Evolutionary conservation across 176 grass and related monocot genomes (phyloP).

Genomic region (Tillandsia leiboldiana): DNA sequence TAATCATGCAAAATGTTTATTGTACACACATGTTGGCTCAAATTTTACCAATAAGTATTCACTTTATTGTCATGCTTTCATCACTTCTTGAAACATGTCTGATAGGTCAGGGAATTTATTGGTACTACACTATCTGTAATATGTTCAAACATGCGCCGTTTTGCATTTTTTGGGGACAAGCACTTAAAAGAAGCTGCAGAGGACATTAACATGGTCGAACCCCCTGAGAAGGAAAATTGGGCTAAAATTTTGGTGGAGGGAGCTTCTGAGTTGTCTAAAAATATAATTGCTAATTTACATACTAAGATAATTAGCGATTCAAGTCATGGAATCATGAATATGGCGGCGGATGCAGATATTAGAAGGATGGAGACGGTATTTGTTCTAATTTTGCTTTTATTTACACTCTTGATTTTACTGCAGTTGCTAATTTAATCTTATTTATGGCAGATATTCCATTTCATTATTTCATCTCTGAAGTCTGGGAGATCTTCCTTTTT

Average conservation of each 20-base stretch:
- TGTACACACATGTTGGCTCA: not conserved
- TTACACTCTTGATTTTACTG: slow-evolving; percentile 10
- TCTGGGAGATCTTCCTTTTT: slow-evolving; percentile 89
- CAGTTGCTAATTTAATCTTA: slow-evolving; percentile 17
- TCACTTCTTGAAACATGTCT: slow-evolving; percentile 11
- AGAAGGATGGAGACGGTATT: slow-evolving; percentile 90
- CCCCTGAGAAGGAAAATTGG: slow-evolving; percentile 52
- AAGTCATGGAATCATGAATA: slow-evolving; percentile 37
- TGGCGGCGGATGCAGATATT: slow-evolving; percentile 28
- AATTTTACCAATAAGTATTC: not conserved
- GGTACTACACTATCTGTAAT: slow-evolving; percentile 69
- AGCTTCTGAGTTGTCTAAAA: slow-evolving; percentile 58
- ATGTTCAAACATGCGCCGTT: slow-evolving; percentile 75
- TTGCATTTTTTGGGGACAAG: slow-evolving; percentile 21
- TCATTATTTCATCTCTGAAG: slow-evolving; percentile 72
- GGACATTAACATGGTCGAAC: slow-evolving; percentile 41
- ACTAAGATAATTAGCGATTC: slow-evolving; percentile 38
- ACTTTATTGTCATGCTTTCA: not conserved
- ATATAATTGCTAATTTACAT: slow-evolving; percentile 56
- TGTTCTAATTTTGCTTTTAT: slow-evolving; percentile 16
- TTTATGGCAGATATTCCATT: slow-evolving; percentile 81
- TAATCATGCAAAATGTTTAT: not conserved
- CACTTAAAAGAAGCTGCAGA: slow-evolving; percentile 19
- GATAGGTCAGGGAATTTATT: slow-evolving; percentile 93
- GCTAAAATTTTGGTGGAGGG: slow-evolving; percentile 53